phyloP scores from a whole-genome alignment of 108 stramenopile genomes.

The Pseudonitzschia delicatissima region DNA sequence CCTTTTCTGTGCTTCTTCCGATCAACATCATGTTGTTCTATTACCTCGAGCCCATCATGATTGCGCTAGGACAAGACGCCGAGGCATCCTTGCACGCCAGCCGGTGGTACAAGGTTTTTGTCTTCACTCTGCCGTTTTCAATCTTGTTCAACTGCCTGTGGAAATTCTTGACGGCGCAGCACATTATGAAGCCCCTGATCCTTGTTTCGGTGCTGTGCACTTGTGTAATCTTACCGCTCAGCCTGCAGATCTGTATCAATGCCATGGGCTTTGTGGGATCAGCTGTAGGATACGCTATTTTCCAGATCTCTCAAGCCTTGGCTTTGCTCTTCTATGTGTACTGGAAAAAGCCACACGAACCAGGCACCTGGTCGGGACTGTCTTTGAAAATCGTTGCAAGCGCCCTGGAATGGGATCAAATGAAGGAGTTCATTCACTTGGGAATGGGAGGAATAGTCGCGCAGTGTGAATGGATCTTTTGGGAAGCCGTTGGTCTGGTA shows the following conservation, averaged over 20 bases:
- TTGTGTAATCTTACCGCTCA: conserved; percentile 30
- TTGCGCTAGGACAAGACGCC: conserved; percentile 24
- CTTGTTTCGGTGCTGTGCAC: conserved; percentile 12
- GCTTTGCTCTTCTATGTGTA: conserved; percentile 29
- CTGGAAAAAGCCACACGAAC: conserved; percentile 23
- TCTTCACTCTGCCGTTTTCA: conserved; percentile 35
- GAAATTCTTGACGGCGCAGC: conserved; percentile 50
- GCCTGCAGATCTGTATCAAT: conserved; percentile 18
- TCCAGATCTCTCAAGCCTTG: conserved; percentile 23
- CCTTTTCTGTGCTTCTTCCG: conserved; percentile 29
- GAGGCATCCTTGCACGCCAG: conserved; percentile 23
- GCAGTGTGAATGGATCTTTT: conserved; percentile 44
- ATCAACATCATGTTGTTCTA: conserved; percentile 23
- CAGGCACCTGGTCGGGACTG: conserved; percentile 44
- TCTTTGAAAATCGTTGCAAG: neutral
- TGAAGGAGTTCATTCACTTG: conserved; percentile 4
- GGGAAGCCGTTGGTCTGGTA: conserved; percentile 34
- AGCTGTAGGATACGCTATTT: conserved; percentile 28
- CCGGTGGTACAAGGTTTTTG: conserved; percentile 37
- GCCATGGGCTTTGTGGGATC: conserved; percentile 38
- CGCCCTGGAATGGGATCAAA: conserved; percentile 15
- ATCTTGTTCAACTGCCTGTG: conserved; percentile 34
- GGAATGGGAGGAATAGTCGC: conserved; percentile 48
- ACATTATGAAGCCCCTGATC: conserved; percentile 40
- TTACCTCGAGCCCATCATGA: conserved; percentile 11